A percentile compares a stretch with the other conserved stretches of the same genome.
phyloP scores from a whole-genome alignment of 31 red algal species.

The Asparagopsis taxiformis region DNA sequence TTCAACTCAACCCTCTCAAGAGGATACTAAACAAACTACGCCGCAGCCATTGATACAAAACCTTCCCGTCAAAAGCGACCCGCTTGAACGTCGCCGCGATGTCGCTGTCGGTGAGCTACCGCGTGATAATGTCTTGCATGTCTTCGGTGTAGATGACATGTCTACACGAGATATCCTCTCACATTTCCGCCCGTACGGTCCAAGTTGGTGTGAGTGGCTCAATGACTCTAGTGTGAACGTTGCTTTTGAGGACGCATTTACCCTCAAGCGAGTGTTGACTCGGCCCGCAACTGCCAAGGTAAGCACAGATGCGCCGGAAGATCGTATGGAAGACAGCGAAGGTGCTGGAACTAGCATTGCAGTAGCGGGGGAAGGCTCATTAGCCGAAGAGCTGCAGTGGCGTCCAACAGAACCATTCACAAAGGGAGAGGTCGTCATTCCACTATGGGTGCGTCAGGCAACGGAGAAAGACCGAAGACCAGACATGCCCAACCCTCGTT shows the following conservation, averaged over 20 bases:
- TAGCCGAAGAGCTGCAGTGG: conserved; percentile 48
- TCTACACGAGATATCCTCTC: conserved; percentile 40
- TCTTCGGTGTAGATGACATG: conserved; percentile 79
- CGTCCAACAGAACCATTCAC: conserved; percentile 25
- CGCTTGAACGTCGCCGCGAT: conserved; percentile 44
- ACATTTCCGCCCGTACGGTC: conserved; percentile 61
- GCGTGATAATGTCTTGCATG: conserved; percentile 39
- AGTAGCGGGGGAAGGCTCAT: conserved; percentile 10
- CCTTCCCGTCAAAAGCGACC: too few species aligned
- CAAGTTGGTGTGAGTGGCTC: conserved; percentile 65
- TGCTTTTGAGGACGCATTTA: conserved; percentile 66
- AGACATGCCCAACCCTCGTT: conserved; percentile 63
- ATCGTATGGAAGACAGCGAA: conserved; percentile 26
- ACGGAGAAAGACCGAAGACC: conserved; percentile 65
- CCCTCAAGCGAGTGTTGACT: conserved; percentile 41
- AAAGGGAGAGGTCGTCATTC: conserved; percentile 22
- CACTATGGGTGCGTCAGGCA: conserved; percentile 61
- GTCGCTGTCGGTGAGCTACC: conserved; percentile 37
- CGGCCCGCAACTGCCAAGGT: conserved; percentile 17
- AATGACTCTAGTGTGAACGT: conserved; percentile 73
- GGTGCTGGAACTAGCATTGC: conserved; percentile 14
- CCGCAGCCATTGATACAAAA: too few species aligned
- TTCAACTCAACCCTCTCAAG: neutral
- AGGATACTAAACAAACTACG: conserved; percentile 4
- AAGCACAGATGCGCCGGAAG: conserved; percentile 6